Evolutionary conservation across 2,329 filamentous ascomycete species (phyloP), one percentile per base, ranked within the genome.

Genomic region (Colletotrichum plurivorum): DNA sequence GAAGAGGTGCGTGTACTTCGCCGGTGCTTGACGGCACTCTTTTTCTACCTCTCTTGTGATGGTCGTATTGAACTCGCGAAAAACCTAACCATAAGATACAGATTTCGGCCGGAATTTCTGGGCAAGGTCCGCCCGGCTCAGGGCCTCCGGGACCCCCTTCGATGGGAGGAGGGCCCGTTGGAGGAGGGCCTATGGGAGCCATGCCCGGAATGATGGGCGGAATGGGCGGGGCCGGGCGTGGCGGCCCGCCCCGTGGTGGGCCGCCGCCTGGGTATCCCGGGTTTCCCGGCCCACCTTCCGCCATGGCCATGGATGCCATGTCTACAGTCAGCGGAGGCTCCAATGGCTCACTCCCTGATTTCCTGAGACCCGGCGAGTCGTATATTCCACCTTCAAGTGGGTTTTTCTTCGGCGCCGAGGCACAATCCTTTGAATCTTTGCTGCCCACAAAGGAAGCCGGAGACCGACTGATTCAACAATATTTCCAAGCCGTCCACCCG

Each of bases 331-430:
- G 77, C 20, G 67, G 67, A 68, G 73, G 75, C 31, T 75, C 74
- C 36, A 75, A 77, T 39, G 63, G 71, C 46, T 75, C 77, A 1
- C 73, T 83, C 1, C 84, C 83, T 2, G 84, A 86, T 39, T 93
- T 89, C 76, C 83, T 94, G 58, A 86, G 86, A 57, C 92, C 92
- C 1, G 87, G 90, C 2, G 83, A 84, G 9, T 85, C 90, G 48
- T 94, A 92, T 73, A 89, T 94, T 52, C 87, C 90, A 4, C 92
- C 92, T 2, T 86, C 89, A 5, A 90, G 90, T 31, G 89, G 87
- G 57, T 89, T 93, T 76, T 88, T 93, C 75, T 92, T 93, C 69
- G 86, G 88, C 72, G 72, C 81, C 73, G 75, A 84, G 75, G 77
- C 84, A 71, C 82, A 83, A 10, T 83, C 84, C 1, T 77, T 93